Evolutionary conservation across 345 rosid species (phyloP).

Genomic region (Salix viminalis): DNA sequence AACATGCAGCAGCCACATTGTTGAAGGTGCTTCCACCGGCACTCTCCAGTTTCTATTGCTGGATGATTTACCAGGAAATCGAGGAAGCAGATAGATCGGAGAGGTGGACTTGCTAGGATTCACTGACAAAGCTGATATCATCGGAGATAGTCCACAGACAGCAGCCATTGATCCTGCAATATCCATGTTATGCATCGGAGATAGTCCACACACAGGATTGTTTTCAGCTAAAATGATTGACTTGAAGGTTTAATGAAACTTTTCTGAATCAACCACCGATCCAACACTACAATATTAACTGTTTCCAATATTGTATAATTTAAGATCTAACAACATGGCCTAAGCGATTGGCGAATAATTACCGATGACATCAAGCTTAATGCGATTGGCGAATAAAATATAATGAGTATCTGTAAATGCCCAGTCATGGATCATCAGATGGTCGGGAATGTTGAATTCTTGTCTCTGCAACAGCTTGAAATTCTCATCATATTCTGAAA

Average conservation of each 20-base stretch:
- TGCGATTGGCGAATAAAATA: conserved; percentile 69
- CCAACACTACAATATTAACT: too few species aligned
- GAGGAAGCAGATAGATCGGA: conserved; percentile 79
- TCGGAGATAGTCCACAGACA: conserved; percentile 70
- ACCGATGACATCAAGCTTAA: conserved; percentile 69
- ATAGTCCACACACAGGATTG: too few species aligned
- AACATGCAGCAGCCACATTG: conserved; percentile 68
- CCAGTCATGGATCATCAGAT: conserved; percentile 94
- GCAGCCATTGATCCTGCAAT: conserved; percentile 70
- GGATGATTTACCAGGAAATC: conserved; percentile 31
- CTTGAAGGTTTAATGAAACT: too few species aligned
- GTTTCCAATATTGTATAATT: too few species aligned
- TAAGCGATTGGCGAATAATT: not conserved
- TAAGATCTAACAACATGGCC: too few species aligned
- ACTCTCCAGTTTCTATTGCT: conserved; percentile 64
- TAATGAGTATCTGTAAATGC: conserved; percentile 80
- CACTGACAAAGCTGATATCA: conserved; percentile 84
- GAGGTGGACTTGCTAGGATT: conserved; percentile 66
- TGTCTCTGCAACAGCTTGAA: conserved; percentile 50
- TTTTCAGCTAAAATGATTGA: too few species aligned
- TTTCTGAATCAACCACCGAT: too few species aligned
- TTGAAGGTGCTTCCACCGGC: conserved; percentile 68
- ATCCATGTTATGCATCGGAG: too few species aligned
- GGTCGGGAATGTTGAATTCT: conserved; percentile 68
- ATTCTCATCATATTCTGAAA: conserved; percentile 57